These are phyloP conservation scores for Nicotiana rustica DNA, from an alignment of 305 asterid genomes.

Conservation along the genomic window DNA sequence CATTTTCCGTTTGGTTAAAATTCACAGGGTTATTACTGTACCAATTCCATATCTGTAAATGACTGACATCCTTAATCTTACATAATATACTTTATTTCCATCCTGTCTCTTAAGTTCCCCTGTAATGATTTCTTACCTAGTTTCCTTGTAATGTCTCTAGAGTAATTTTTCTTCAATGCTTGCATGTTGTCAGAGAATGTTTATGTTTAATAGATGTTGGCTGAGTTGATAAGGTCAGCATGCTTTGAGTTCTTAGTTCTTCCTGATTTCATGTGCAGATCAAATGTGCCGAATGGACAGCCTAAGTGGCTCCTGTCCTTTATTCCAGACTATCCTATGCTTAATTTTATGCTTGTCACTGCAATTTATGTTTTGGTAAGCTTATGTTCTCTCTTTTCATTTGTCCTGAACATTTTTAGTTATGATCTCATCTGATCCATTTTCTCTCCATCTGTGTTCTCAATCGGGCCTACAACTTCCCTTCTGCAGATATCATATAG, in stretches of 20 bases:
- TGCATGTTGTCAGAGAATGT: conserved; percentile 12
- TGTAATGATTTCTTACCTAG: not conserved
- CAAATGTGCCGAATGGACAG: conserved; percentile 87
- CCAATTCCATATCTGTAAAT: conserved; percentile 25
- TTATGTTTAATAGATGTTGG: not conserved
- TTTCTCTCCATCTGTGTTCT: conserved; percentile 10
- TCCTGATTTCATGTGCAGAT: conserved; percentile 57
- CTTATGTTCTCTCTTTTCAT: conserved; percentile 27
- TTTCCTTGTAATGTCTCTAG: conserved; percentile 22
- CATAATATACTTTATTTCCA: not conserved
- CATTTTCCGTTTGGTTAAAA: not conserved
- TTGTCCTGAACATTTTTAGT: conserved; percentile 1
- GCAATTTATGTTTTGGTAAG: conserved; percentile 81
- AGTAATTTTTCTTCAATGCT: conserved; percentile 5
- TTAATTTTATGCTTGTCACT: conserved; percentile 87
- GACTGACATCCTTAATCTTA: not conserved
- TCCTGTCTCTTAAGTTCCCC: not conserved
- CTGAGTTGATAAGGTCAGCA: not conserved
- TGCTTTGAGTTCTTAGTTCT: conserved; percentile 28
- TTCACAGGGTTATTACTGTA: conserved; percentile 16
- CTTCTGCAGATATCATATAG: conserved; percentile 76
- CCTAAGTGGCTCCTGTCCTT: conserved; percentile 92
- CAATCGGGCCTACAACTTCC: not conserved
- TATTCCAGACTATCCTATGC: conserved; percentile 85
- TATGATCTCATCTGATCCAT: conserved; percentile 3